Conservation (phyloP, 2,329 filamentous ascomycete species). For the Fusarium hostae region DNA sequence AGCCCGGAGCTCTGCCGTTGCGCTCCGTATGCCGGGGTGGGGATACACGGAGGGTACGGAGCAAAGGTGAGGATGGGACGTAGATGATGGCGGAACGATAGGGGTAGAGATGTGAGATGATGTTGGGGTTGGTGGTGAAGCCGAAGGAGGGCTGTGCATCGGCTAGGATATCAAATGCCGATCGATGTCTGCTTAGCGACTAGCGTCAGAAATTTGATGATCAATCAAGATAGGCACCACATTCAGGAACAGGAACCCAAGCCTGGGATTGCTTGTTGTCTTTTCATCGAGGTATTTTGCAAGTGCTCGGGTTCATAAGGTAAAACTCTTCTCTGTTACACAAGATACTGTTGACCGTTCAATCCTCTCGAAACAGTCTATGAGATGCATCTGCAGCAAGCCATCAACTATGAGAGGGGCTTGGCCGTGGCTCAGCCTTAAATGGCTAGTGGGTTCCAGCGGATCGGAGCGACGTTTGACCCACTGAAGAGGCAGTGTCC, state of each 20-base stretch:
- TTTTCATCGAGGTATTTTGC: not conserved
- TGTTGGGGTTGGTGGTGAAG: slow-evolving; percentile 23
- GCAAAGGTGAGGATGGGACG: slow-evolving; percentile 7
- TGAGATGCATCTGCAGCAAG: not conserved
- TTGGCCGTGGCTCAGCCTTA: slow-evolving; percentile 26
- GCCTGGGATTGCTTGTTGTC: not conserved
- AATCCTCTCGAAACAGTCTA: not conserved
- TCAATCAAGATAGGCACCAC: slow-evolving; percentile 25
- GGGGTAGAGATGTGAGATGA: slow-evolving; percentile 3
- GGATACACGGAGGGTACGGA: slow-evolving; percentile 10
- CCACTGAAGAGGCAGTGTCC: slow-evolving; percentile 30
- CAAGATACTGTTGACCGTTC: not conserved
- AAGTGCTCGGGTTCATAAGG: not conserved
- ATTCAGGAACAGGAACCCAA: not conserved
- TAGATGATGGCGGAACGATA: not conserved
- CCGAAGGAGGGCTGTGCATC: slow-evolving; percentile 17
- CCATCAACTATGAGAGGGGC: slow-evolving; percentile 4
- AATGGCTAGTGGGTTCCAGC: slow-evolving; percentile 19
- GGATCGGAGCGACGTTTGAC: slow-evolving; percentile 22
- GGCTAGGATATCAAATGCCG: slow-evolving; percentile 11
- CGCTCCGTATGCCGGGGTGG: slow-evolving; percentile 21
- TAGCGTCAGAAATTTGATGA: slow-evolving; percentile 20
- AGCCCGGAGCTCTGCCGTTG: slow-evolving; percentile 3
- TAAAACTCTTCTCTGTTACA: not conserved
- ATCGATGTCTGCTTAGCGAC: slow-evolving; percentile 22